These are phyloP conservation scores for Diutina catenulata DNA, from an alignment of 1,139 yeast species.

Conservation along the genomic window DNA sequence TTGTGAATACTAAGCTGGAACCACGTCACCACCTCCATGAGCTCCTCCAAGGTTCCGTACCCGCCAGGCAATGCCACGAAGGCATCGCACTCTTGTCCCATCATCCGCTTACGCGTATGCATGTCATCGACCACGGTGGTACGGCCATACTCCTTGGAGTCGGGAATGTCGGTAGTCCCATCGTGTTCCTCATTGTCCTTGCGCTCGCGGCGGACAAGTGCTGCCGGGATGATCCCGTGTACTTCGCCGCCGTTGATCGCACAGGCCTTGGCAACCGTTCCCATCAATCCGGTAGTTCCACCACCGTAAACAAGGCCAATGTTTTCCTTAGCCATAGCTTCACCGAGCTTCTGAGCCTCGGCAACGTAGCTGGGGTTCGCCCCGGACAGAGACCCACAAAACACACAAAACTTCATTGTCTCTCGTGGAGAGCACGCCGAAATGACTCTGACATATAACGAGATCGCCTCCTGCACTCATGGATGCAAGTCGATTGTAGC, in stretches of 20 bases:
- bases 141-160: slow-evolving; percentile 53
- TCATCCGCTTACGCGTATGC: slow-evolving; percentile 81
- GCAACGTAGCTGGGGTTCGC: slow-evolving; percentile 36
- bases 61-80: slow-evolving; percentile 91
- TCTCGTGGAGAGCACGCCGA: neutral
- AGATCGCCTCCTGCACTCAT: neutral
- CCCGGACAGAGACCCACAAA: slow-evolving; percentile 80
- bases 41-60: slow-evolving; percentile 80
- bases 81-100: slow-evolving; percentile 83
- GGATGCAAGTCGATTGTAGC: no score
- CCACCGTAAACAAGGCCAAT: slow-evolving; percentile 90
- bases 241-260: slow-evolving; percentile 61
- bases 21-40: slow-evolving; percentile 88
- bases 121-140: slow-evolving; percentile 77
- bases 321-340: slow-evolving; percentile 39
- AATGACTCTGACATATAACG: neutral
- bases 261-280: slow-evolving; percentile 66
- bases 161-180: slow-evolving; percentile 56
- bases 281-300: slow-evolving; percentile 84
- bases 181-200: slow-evolving; percentile 31
- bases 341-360: slow-evolving; percentile 50
- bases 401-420: slow-evolving; percentile 43
- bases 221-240: slow-evolving; percentile 80
- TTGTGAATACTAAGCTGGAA: slow-evolving; percentile 77
- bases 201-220: slow-evolving; percentile 67